Evolutionary conservation across 2,329 filamentous ascomycete genomes (phyloP), one percentile per base, ranked within the genome.

Genomic region (Hypoxylon sp.): DNA sequence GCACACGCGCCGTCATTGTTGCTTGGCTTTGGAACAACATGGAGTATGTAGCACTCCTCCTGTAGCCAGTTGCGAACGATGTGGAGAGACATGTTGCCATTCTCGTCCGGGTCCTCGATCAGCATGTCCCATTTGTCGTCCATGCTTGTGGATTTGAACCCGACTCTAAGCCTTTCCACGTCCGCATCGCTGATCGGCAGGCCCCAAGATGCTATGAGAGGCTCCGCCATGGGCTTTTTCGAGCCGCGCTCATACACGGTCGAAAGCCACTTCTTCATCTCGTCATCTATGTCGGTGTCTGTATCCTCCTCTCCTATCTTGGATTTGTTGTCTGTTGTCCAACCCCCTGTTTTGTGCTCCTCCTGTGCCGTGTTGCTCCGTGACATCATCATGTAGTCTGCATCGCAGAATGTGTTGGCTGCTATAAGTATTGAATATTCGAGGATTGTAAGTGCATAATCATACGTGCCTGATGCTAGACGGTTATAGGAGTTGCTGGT

Each of bases 41-140:
- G 61, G 51, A 64, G 54, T 21, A 59, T 45, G 35, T 59, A 64
- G 48, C 58, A 62, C 51, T 64, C 60, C 31, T 64, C 49, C 29
- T 58, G 57, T 49, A 56, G 48, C 60, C 62, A 63, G 57, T 43
- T 64, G 50, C 66, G 60, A 51, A 62, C 45, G 43, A 67, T 65
- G 43, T 65, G 63, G 27, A 68, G 8, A 53, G 60, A 66, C 23
- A 64, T 53, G 24, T 46, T 42, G 48, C 63, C 66, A 21, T 53
- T 55, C 29, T 58, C 47, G 45, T 67, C 58, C 31, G 62, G 62
- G 37, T 67, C 60, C 53, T 65, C 58, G 35, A 64, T 41, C 18
- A 60, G 47, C 15, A 68, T 41, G 40, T 65, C 58, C 60, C 58
- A 68, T 50, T 65, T 68, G 29, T 67, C 56, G 24, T 66, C 64